Conservation (phyloP, 768 basidiomycete genomes). For the Lentinula boryana region DNA sequence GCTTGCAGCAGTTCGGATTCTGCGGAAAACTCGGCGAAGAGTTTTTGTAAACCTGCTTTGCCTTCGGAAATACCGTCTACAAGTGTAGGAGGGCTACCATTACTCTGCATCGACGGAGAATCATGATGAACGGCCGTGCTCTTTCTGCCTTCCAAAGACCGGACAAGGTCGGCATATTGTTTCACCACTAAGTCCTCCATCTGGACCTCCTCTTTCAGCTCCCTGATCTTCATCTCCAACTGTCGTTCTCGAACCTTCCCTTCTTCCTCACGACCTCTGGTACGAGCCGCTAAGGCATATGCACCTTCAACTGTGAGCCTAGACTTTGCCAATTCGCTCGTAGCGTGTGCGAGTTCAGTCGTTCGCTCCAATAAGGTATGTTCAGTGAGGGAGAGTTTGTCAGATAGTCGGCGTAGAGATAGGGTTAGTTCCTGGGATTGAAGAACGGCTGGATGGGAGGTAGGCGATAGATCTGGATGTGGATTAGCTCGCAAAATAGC, state of each 20-base stretch:
- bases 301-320: constrained; percentile 42
- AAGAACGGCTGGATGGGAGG: constrained; percentile 20
- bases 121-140: not conserved
- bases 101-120: not conserved
- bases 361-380: constrained; percentile 43
- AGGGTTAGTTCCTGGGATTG: constrained; percentile 54
- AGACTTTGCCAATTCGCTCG: constrained; percentile 37
- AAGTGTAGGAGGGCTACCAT: constrained; percentile 17
- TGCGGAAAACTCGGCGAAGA: constrained; percentile 42
- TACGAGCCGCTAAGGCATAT: constrained; percentile 46
- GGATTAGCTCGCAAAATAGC: constrained; percentile 48
- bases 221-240: constrained; percentile 37
- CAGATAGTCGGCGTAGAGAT: constrained; percentile 59
- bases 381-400: constrained; percentile 64
- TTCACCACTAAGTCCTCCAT: constrained; percentile 61
- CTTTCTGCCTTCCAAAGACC: constrained; percentile 47
- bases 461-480: constrained; percentile 26
- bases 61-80: constrained; percentile 38
- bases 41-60: constrained; percentile 40
- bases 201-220: constrained; percentile 50
- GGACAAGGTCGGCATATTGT: constrained; percentile 74
- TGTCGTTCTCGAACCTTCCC: constrained; percentile 41
- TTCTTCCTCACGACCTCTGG: constrained; percentile 51
- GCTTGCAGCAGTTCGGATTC: constrained; percentile 41
- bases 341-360: constrained; percentile 35